Base-by-base conservation (phyloP, 2,329 filamentous ascomycete species). In the Colletotrichum eleusines region DNA sequence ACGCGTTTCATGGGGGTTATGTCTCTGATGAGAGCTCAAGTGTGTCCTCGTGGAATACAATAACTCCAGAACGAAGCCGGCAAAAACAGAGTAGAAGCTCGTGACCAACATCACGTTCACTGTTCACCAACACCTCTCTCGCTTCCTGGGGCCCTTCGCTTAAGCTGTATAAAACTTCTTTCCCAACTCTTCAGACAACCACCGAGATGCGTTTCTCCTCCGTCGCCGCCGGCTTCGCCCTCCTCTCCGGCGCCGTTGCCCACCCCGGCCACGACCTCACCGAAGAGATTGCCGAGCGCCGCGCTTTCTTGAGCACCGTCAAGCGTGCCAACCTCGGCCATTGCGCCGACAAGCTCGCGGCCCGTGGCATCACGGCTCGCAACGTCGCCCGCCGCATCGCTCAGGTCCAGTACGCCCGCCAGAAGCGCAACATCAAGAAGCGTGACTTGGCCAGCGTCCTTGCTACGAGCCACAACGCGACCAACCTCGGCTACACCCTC, bases 181-280 rank as follows among this genome's bases (percentile, higher is more conserved):
- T 38, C 18, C 11, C 31, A 55, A 48, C 16, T 31, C 40, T 31
- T 33, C n/a, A 38, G 55, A 60, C 46, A 42, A 44, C 18, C 63
- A 26, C 51, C 35, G 16, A 42, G 0, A 71, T 71, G 67, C 67
- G 71, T 55, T 66, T 71, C 48, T 63, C 71, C 16, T 63, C 68
- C 55, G 57, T 72, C 38, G 66, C 70, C 46, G 64, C 70, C 35
- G 61, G 66, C 70, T 18, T 72, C 2, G 61, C 70, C 60, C 70
- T 72, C n/a, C 66, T 72, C 28, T 72, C 66, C 51, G 28, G 58
- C 44, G 64, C 44, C 58, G 54, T 57, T n/a, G 84, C 84, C 26
- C 84, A 88, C 70, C 85, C 85, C 1, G 85, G 85, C 71, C 85
- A 87, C 71, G 81, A 87, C 62, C 71, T 85, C 48, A 78, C 78